Evolutionary conservation across 2,329 filamentous ascomycete genomes (phyloP), one percentile per base, ranked within the genome.

Genomic region (Epichloe sylvatica): DNA sequence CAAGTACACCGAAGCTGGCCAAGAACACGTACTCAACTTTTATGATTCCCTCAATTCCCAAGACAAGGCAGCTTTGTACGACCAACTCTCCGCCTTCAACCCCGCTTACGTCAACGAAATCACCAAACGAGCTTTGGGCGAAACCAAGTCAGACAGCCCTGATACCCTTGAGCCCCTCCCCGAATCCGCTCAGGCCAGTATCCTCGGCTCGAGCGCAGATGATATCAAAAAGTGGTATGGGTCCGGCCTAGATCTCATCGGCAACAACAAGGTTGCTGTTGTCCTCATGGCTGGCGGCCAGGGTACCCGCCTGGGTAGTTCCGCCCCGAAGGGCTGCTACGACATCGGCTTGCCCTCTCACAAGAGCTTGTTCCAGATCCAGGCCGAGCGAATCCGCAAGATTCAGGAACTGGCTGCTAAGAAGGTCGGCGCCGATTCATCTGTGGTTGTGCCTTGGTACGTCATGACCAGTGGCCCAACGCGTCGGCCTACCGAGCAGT

Each of bases 391-490:
- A 49, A 97, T 98, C 63, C 76, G 76, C 61, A 94, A 89, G 72
- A 71, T 94, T 8, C 86, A 97, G 70, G 70, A 81, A 60, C 73
- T 97, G 55, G 90, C 91, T 41, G 76, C 81, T 59, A 81, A 84
- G 66, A 80, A 83, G 64, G 73, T 78, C 49, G 77, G 77, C 51
- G 56, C 56, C 15, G 56, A 70, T 53, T 72, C 72, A 45, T 72
- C 72, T 45, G 80, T 80, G 41, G 74, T 84, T 34, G 82, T 97
- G 40, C 92, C 92, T 12, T 98, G 92, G 92, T 98, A 98, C 70
- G 88, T 98, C 68, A 98, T 98, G 92, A 98, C 92, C 60, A 95
- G 88, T 61, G 92, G 92, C 4, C 92, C 92, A 43, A 98, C 92
- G 7, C 80, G 90, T 57, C 81, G 80, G 53, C 87, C 90, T 39